Evolutionary conservation across 305 asterid genomes (phyloP).

Genomic region (Striga hermonthica): DNA sequence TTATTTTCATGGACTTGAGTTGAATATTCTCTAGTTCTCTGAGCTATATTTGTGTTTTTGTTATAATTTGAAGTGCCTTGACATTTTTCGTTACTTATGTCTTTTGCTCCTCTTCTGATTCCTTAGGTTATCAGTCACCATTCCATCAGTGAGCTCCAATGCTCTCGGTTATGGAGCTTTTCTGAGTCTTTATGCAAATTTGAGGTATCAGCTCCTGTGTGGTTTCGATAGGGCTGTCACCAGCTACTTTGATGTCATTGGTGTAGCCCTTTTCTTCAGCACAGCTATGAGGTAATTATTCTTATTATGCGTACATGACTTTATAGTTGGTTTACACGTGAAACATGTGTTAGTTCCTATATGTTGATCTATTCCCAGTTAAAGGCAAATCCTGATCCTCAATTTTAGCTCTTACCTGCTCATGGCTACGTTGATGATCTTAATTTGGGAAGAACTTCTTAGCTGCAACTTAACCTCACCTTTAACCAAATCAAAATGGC

Average conservation of each 20-base stretch:
- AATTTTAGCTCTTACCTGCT: too few relatives aligned
- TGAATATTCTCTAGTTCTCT: background rate
- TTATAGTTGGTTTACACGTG: slow-evolving; percentile 3
- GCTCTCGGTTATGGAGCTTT: slow-evolving; percentile 98
- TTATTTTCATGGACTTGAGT: background rate
- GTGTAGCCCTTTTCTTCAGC: slow-evolving; percentile 76
- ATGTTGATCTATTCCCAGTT: too few relatives aligned
- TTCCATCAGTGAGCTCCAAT: slow-evolving; percentile 82
- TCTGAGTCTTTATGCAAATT: slow-evolving; percentile 91
- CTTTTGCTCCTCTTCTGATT: slow-evolving; percentile 9
- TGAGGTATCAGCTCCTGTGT: slow-evolving; percentile 83
- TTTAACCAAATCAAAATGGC: slow-evolving; percentile 17
- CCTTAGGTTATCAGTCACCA: slow-evolving; percentile 76
- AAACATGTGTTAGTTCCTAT: too few relatives aligned
- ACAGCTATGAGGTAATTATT: slow-evolving; percentile 72
- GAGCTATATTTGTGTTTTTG: slow-evolving; percentile 17
- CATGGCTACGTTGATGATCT: too few relatives aligned
- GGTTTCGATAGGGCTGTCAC: slow-evolving; percentile 76
- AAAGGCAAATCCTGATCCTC: too few relatives aligned
- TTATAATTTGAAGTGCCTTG: background rate
- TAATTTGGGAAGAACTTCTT: too few relatives aligned
- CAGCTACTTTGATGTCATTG: slow-evolving; percentile 90
- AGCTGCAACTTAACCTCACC: too few relatives aligned
- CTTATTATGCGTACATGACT: slow-evolving; percentile 7
- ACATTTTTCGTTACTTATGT: slow-evolving; percentile 11